Base-by-base conservation (phyloP, 352 stramenopile species). In the Phytophthora kernoviae region DNA sequence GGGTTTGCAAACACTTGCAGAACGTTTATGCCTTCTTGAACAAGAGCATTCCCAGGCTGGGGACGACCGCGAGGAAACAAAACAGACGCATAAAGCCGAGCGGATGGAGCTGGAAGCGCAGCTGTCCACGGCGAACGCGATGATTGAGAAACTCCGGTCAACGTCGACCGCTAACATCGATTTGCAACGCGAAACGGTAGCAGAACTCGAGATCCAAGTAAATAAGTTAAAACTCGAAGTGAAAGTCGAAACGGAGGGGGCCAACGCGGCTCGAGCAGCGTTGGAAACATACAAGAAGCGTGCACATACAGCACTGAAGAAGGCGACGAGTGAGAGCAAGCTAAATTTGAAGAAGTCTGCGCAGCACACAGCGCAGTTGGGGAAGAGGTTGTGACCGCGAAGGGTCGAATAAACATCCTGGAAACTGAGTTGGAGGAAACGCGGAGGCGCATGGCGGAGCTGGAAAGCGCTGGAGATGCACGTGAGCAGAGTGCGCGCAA, bases 281-380 rank as follows among this genome's bases (percentile, higher is more conserved):
- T 69, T 94, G 15, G 84, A 91, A 56, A 75, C 73, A 40, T 94
- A 94, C 70, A 92, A 90, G 73, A 90, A 90, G 56, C 80, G 84
- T 18, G 84, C 84, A 0, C 79, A 87, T 27, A 87, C 73, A 2
- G 84, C 84, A 14, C 45, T 94, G 15, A 94, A 94, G 69, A 94
- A 92, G 47, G 75, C 82, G 30, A 87, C 75, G 4, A 75, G 57
- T 57, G 84, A 91, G 44, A 84, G 68, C 62, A 88, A 86, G 37
- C 46, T 79, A 54, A 88, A 64, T 60, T 60, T 88, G 51, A 78
- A 82, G 44, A 81, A 88, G 37, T 67, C 70, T 27, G 59, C 66
- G 0, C 63, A 87, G 26, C 76, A 66, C 40, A 68, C 64, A 22
- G 70, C 56, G 2, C 64, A 81, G 54, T 65, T 88, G 11, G 73